phyloP scores from a whole-genome alignment of 805 yeast genomes.

The Starmerella gropengiesseri region DNA sequence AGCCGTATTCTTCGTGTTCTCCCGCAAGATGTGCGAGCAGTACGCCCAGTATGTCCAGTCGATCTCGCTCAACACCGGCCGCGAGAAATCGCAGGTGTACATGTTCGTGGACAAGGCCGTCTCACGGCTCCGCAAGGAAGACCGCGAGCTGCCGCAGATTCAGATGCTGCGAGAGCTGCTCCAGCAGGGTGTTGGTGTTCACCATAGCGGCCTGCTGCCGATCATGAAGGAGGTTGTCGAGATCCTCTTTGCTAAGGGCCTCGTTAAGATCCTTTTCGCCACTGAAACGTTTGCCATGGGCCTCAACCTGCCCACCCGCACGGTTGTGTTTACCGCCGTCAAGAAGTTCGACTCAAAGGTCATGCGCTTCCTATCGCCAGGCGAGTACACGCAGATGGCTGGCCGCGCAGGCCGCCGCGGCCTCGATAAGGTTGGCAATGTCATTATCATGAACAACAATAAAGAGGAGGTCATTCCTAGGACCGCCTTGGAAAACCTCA shows the following conservation, averaged over 20 bases:
- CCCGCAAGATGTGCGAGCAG: conserved; percentile 87
- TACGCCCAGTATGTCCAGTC: conserved; percentile 70
- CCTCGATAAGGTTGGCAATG: conserved; percentile 85
- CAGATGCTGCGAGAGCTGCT: conserved; percentile 68
- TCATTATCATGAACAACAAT: conserved; percentile 64
- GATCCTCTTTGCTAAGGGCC: conserved; percentile 73
- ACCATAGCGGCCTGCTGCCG: conserved; percentile 88
- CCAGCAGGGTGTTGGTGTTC: conserved; percentile 88
- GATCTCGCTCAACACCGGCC: conserved; percentile 69
- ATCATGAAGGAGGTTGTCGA: conserved; percentile 90
- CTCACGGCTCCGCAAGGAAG: conserved; percentile 78
- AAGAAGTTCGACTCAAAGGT: conserved; percentile 85
- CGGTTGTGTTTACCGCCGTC: conserved; percentile 79
- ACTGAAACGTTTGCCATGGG: conserved; percentile 99
- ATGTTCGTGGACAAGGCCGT: conserved; percentile 89
- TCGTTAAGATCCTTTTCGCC: conserved; percentile 85
- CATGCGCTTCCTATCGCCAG: conserved; percentile 75
- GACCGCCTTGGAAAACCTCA: conserved; percentile 60
- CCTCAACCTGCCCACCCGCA: conserved; percentile 87
- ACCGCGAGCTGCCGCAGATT: conserved; percentile 87
- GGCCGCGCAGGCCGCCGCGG: conserved; percentile 99
- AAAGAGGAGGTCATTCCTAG: conserved; percentile 26
- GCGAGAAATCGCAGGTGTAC: conserved; percentile 80
- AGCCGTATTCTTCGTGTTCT: conserved; percentile 85
- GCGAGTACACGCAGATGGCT: conserved; percentile 98